A percentile compares a stretch with the other conserved stretches of the same genome.
Conservation (phyloP, 306 rosid genomes). For the Rosa persica region DNA sequence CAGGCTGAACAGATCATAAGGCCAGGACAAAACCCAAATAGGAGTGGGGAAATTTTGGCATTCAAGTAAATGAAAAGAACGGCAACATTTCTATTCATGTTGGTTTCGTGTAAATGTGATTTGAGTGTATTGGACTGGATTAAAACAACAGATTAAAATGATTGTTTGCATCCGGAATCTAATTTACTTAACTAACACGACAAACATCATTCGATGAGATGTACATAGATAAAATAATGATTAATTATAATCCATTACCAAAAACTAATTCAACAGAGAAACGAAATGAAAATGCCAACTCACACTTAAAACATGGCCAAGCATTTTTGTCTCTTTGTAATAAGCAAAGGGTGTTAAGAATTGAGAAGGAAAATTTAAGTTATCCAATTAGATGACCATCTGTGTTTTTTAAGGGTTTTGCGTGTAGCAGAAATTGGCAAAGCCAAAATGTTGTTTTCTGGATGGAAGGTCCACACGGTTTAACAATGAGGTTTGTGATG, state of each 20-base stretch:
- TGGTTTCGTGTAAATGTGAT: background rate
- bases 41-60: background rate
- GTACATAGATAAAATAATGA: background rate
- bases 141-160: background rate
- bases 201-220: background rate
- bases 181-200: background rate
- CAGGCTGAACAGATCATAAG: background rate
- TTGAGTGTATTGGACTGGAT: no score
- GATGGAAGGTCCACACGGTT: conserved; percentile 3
- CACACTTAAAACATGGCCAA: background rate
- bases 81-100: background rate
- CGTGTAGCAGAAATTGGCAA: background rate
- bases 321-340: background rate
- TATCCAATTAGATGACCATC: background rate
- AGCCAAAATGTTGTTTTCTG: background rate
- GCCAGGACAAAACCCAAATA: background rate
- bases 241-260: background rate
- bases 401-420: background rate
- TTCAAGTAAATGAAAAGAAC: background rate
- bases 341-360: background rate
- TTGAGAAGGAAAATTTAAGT: background rate
- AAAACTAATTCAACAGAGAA: background rate
- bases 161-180: background rate
- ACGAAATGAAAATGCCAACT: background rate
- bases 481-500: background rate